Base-by-base conservation (phyloP, 2,329 filamentous ascomycete genomes). In the Ascochyta rabiei region DNA sequence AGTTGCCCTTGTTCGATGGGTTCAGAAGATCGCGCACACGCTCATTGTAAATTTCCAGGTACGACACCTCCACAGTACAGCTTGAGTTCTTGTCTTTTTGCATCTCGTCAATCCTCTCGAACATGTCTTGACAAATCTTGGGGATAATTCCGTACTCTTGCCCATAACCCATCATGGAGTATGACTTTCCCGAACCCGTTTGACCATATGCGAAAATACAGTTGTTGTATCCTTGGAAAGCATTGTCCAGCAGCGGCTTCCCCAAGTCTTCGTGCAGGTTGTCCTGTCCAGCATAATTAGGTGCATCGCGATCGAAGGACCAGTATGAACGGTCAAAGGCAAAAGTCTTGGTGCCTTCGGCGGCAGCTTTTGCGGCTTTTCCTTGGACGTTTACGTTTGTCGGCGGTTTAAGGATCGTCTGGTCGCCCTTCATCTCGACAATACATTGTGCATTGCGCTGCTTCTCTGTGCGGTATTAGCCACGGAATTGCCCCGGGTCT, bases 91-190 rank as follows among this genome's bases (percentile, higher is more conserved):
- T 87, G 76, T 96, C 91, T 64, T 89, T 84, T 59, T 84, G 81
- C 68, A 93, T 81, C 43, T 79, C 78, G 23, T 80, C 80, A 71
- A 99, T 99, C 61, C 93, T 84, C 71, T 89, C 86, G 75, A 99
- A 99, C 92, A 99, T 98, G 69, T 96, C 89, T 79, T 95, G 90
- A 76, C 95, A 99, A 79, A 99, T 99, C 69, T 87, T 90, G 40
- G 96, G 95, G 59, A 98, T 98, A 61, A 99, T 95, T 75, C 95
- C 95, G 53, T 92, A 85, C 71, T 99, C 93, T 69, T 93, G 89
- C 48, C 95, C 95, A 77, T 98, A 99, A 43, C 95, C 95, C 95
- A 99, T 99, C 93, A 99, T 99, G 28, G 93, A 97, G 77, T 99
- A 99, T 15, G 92, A 97, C 79, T 99, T 99, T 77, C 95, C 95